phyloP scores from a whole-genome alignment of 1,139 yeast genomes.

The Zygosaccharomyces sapae region DNA sequence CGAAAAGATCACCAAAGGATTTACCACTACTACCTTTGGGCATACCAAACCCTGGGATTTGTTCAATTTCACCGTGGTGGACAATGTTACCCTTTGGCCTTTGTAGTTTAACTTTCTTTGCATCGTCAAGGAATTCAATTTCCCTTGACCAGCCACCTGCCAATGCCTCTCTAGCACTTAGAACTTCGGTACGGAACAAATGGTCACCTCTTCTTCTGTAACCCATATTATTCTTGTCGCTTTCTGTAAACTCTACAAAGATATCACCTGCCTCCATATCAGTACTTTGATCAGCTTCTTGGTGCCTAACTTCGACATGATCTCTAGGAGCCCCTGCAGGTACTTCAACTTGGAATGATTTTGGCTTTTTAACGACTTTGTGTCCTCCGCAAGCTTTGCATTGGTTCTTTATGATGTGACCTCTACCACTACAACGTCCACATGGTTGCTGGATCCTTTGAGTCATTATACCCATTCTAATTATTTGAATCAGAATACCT shows the following conservation, averaged over 20 bases:
- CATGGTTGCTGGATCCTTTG: conserved; percentile 80
- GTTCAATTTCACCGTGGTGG: conserved; percentile 65
- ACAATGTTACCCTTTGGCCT: conserved; percentile 53
- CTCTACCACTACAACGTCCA: conserved; percentile 75
- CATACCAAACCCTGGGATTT: conserved; percentile 76
- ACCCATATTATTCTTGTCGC: conserved; percentile 60
- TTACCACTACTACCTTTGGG: conserved; percentile 55
- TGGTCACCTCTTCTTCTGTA: conserved; percentile 73
- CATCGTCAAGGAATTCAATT: conserved; percentile 61
- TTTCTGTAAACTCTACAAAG: conserved; percentile 54
- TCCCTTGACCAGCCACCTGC: conserved; percentile 75
- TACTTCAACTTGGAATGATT: conserved; percentile 59
- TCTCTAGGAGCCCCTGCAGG: conserved; percentile 68
- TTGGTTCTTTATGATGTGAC: conserved; percentile 56
- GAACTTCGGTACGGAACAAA: conserved; percentile 75
- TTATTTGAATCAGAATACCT: conserved; percentile 63
- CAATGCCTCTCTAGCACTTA: conserved; percentile 67
- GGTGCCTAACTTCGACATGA: conserved; percentile 54
- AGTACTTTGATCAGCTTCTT: conserved; percentile 83
- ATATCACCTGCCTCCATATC: conserved; percentile 81
- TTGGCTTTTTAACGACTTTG: conserved; percentile 54
- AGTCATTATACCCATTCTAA: conserved; percentile 84
- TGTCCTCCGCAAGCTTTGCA: conserved; percentile 70
- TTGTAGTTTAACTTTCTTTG: conserved; percentile 47
- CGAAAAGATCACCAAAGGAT: conserved; percentile 64